Evolutionary conservation across 169 alveolate genomes (phyloP), one percentile per base, ranked within the genome.

Genomic region (Amoebophrya sp.): DNA sequence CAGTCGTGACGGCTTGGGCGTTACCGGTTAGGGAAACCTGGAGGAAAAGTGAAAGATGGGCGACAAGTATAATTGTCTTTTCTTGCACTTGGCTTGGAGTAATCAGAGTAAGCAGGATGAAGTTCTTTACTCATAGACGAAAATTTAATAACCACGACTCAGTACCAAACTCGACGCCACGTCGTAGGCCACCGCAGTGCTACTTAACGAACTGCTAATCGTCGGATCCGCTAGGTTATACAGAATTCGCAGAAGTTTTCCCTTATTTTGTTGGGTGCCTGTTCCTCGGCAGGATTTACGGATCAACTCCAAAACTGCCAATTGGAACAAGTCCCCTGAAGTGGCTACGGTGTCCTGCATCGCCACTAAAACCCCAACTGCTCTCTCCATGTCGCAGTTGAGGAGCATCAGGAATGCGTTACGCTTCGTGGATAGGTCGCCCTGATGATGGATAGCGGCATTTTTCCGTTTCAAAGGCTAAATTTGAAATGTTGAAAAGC

Each of bases 341-440:
- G 83, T 34, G 29, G 39, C 26, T 0, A 90, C 83, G 47, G 26
- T 3, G 33, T 90, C 92, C 40, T 53, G 83, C 47, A 29, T 29
- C 3, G 92, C 1, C 53, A 89, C 34, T 18, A 90, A 47, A 36
- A 18, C 97, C 65, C 95, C 94, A 78, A 98, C 92, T 24, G 99
- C 98, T 41, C 97, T 96, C 77, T 96, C 96, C 90, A 95, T 96
- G 89, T 96, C 95, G 78, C 97, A 95, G 90, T 96, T 96, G 24
- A 98, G 93, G 83, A 93, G 90, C 92, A 93, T 40, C 89, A 96
- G 94, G 93, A 97, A 97, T 0, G 99, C 99, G 94, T 97, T 97
- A 92, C 99, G 96, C 91, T 96, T 96, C 33, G 99, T 97, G n/a
- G 98, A 95, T 78, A 97, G 93, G 95, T 98, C 99, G 89, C 97